phyloP scores from a whole-genome alignment of 768 basidiomycete genomes.

The Tephrocybe sp. region DNA sequence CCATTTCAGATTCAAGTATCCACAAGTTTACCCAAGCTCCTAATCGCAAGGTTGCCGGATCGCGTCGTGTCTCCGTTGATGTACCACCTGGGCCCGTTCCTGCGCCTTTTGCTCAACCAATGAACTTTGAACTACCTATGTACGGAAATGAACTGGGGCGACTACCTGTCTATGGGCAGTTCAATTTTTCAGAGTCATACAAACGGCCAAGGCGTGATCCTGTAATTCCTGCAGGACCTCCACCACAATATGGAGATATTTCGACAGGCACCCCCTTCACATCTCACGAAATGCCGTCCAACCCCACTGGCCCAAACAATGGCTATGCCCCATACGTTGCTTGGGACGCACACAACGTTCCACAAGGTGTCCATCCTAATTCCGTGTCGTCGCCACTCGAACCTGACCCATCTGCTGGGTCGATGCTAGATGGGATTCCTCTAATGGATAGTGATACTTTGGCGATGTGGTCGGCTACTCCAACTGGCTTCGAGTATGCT shows the following conservation, averaged over 20 bases:
- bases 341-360: conserved; percentile 2
- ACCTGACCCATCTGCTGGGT: not conserved
- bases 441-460: conserved; percentile 48
- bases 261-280: not conserved
- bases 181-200: conserved; percentile 32
- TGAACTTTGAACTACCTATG: conserved; percentile 44
- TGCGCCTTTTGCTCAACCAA: conserved; percentile 6
- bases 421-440: conserved; percentile 22
- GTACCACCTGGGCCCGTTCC: conserved; percentile 12
- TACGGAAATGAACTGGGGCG: conserved; percentile 58
- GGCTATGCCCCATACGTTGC: not conserved
- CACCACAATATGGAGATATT: too few species aligned
- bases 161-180: conserved; percentile 45
- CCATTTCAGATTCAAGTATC: not conserved
- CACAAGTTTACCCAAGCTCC: not conserved
- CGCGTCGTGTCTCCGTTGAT: conserved; percentile 26
- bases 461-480: conserved; percentile 62
- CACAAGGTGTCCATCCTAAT: not conserved
- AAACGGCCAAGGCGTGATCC: conserved; percentile 10
- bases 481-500: conserved; percentile 58
- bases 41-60: conserved; percentile 23
- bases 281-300: not conserved
- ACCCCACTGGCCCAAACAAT: not conserved
- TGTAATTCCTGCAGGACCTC: too few species aligned
- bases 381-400: not conserved